Percentiles rank a stretch among this genome's conserved stretches.
Conservation (phyloP, 345 rosid species). For the Linum usitatissimum region DNA sequence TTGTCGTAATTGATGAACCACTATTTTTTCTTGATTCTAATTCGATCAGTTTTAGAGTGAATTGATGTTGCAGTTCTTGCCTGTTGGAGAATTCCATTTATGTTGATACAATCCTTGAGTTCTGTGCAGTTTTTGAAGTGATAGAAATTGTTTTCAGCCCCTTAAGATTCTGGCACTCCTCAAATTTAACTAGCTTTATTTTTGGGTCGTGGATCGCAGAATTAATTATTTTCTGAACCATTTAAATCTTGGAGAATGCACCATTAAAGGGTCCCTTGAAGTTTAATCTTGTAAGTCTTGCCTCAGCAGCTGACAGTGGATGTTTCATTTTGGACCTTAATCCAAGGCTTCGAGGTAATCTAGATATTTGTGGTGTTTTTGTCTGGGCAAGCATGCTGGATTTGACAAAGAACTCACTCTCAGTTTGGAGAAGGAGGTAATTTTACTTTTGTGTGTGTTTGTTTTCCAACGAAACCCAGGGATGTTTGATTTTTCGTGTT, state of each 20-base stretch:
- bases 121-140: neutral
- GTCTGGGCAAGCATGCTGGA: slow-evolving; percentile 79
- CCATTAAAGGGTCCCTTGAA: slow-evolving; percentile 71
- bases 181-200: neutral
- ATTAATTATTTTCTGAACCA: slow-evolving; percentile 54
- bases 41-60: neutral
- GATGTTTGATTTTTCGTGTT: neutral
- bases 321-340: neutral
- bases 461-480: neutral
- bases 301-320: neutral
- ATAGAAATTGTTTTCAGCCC: neutral
- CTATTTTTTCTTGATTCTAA: neutral
- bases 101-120: neutral
- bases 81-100: neutral
- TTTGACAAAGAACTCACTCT: slow-evolving; percentile 73
- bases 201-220: slow-evolving; percentile 23
- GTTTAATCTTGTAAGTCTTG: slow-evolving; percentile 68
- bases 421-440: slow-evolving; percentile 91
- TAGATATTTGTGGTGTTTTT: slow-evolving; percentile 6
- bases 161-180: neutral
- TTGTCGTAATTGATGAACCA: neutral
- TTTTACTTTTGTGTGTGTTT: neutral
- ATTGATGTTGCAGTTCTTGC: neutral
- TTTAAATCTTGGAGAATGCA: slow-evolving; percentile 70
- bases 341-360: neutral